These are phyloP conservation scores for Yamadazyma sp. DNA, from an alignment of 1,139 yeast genomes.

Conservation along the genomic window DNA sequence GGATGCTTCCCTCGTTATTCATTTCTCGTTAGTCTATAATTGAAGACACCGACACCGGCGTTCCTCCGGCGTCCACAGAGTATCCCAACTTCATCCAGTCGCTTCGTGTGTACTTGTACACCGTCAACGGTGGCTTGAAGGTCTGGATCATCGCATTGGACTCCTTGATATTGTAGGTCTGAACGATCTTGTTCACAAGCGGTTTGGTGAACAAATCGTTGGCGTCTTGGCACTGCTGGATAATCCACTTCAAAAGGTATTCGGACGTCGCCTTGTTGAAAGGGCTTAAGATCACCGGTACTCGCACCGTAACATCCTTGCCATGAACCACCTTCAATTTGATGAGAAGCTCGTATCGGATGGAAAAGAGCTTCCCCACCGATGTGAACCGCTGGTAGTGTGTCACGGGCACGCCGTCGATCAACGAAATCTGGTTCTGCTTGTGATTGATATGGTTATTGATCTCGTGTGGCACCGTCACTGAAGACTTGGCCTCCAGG, in stretches of 20 bases:
- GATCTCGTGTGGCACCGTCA: constrained; percentile 10
- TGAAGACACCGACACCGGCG: constrained; percentile 22
- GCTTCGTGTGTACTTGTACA: constrained; percentile 28
- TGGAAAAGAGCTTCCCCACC: constrained; percentile 51
- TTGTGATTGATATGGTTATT: constrained; percentile 14
- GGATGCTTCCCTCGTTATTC: no score
- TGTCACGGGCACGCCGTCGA: constrained; percentile 45
- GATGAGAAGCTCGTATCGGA: constrained; percentile 51
- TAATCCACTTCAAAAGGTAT: constrained; percentile 50
- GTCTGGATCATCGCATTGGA: constrained; percentile 21
- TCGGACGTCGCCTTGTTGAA: constrained; percentile 47
- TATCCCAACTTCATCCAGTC: constrained; percentile 45
- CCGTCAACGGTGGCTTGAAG: constrained; percentile 28
- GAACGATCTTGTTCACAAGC: constrained; percentile 23
- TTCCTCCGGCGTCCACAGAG: constrained; percentile 32
- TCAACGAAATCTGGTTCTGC: constrained; percentile 18
- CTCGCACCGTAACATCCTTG: constrained; percentile 47
- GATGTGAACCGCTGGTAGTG: constrained; percentile 50
- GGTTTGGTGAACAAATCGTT: constrained; percentile 35
- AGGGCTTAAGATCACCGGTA: constrained; percentile 58
- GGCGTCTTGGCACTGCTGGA: constrained; percentile 52
- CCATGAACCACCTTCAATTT: constrained; percentile 51
- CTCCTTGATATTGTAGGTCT: constrained; percentile 24
- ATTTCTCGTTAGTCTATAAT: constrained; percentile 28
- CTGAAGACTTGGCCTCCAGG: neutral